Evolutionary conservation across 208 protist species (phyloP).

Genomic region (Leishmania turanica): DNA sequence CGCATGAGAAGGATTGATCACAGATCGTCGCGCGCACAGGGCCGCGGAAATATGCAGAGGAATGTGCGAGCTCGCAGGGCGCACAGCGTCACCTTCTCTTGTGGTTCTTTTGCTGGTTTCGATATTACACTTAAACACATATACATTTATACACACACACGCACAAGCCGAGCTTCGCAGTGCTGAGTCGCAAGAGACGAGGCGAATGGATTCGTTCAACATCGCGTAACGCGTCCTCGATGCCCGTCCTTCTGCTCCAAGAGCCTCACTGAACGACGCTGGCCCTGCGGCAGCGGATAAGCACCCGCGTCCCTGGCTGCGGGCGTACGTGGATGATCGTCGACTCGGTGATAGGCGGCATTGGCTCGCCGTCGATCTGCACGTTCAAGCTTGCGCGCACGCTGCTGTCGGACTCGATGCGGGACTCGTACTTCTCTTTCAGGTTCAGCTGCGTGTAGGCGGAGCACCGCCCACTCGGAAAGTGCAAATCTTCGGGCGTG

Average conservation of each 20-base stretch:
- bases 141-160: background rate
- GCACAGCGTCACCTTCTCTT: background rate
- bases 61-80: background rate
- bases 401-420: constrained; percentile 26
- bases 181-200: background rate
- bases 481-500: constrained; percentile 64
- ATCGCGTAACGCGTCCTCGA: background rate
- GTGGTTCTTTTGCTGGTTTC: background rate
- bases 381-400: constrained; percentile 50
- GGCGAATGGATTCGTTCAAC: background rate
- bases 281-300: constrained; percentile 66
- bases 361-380: constrained; percentile 81
- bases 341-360: constrained; percentile 56
- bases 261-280: constrained; percentile 42
- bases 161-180: background rate
- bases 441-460: constrained; percentile 32
- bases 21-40: too few species aligned
- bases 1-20: too few species aligned
- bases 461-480: constrained; percentile 20
- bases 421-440: constrained; percentile 25
- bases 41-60: too few species aligned
- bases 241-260: background rate
- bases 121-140: too few species aligned
- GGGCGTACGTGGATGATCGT: constrained; percentile 59
- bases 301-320: constrained; percentile 31